Evolutionary conservation across 805 yeast species (phyloP).

Genomic region (Metschnikowia rubicola): DNA sequence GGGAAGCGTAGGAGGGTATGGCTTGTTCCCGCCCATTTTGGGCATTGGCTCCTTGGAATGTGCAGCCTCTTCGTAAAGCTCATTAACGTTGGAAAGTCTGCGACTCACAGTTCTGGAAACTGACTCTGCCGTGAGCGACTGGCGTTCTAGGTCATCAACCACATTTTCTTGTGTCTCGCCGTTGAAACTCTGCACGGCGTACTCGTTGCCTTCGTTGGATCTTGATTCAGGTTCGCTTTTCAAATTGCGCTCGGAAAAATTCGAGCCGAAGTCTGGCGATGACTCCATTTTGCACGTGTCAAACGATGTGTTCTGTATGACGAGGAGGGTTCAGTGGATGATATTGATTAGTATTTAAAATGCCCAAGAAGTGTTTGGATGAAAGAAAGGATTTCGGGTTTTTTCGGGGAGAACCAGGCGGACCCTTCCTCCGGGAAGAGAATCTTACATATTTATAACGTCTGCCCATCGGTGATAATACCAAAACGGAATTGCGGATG

Average conservation of each 20-base stretch:
- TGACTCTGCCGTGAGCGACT: constrained; percentile 13
- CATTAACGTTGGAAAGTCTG: constrained; percentile 27
- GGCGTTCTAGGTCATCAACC: constrained; percentile 8
- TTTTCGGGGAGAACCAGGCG: no score
- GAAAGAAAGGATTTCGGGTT: no score
- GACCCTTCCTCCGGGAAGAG: no score
- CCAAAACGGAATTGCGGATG: no score
- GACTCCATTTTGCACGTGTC: neutral
- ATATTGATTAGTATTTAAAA: no score
- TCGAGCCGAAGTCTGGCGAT: neutral
- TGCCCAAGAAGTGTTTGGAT: no score
- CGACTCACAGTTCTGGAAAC: constrained; percentile 15
- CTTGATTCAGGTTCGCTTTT: constrained; percentile 8
- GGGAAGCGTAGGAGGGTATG: constrained; percentile 60
- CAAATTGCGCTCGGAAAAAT: constrained; percentile 4
- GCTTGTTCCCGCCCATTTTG: constrained; percentile 64
- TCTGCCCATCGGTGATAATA: no score
- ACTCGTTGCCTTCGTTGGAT: constrained; percentile 8
- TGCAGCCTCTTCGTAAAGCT: constrained; percentile 26
- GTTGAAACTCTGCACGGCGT: constrained; percentile 8
- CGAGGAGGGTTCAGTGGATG: no score
- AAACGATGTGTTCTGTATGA: no score
- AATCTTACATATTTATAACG: no score
- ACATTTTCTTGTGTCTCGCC: constrained; percentile 4
- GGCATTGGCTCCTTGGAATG: constrained; percentile 31